Evolutionary conservation across 164 flowering plant genomes (phyloP).

Genomic region (Euptelea pleiosperma): DNA sequence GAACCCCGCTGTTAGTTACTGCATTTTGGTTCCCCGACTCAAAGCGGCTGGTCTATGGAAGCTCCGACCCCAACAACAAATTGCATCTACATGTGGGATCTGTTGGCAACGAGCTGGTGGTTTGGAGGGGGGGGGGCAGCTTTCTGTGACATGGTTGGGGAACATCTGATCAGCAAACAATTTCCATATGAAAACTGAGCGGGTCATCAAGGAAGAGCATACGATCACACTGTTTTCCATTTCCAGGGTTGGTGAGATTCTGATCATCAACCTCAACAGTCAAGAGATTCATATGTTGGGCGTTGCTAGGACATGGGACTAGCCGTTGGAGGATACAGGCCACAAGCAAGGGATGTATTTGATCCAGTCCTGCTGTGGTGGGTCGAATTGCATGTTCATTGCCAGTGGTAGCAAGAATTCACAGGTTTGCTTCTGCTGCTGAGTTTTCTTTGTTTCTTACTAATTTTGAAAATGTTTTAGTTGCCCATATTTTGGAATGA

Average conservation of each 20-base stretch:
- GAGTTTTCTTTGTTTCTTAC: not conserved
- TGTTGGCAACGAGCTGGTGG: conserved; percentile 72
- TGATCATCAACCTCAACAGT: conserved; percentile 75
- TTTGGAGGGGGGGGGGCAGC: conserved; percentile 88
- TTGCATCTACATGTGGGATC: conserved; percentile 87
- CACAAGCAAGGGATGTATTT: conserved; percentile 79
- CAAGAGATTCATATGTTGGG: conserved; percentile 94
- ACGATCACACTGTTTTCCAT: conserved; percentile 73
- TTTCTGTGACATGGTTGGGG: conserved; percentile 80
- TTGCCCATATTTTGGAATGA: not conserved
- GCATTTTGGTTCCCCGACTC: conserved; percentile 97
- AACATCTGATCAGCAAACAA: conserved; percentile 55
- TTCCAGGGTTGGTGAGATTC: conserved; percentile 57
- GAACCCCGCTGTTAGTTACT: conserved; percentile 67
- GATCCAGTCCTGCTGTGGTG: conserved; percentile 92
- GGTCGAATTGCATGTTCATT: conserved; percentile 54
- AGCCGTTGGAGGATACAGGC: conserved; percentile 55
- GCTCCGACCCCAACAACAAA: conserved; percentile 69
- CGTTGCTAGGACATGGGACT: conserved; percentile 49
- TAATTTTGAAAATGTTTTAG: not conserved
- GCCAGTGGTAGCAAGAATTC: conserved; percentile 96
- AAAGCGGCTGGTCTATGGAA: conserved; percentile 68
- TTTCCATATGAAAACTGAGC: conserved; percentile 52
- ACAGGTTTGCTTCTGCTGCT: conserved; percentile 44
- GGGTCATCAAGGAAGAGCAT: conserved; percentile 60